Evolutionary conservation across 441 rosid genomes (phyloP), one percentile per base, ranked within the genome.

Genomic region (Breynia disticha): DNA sequence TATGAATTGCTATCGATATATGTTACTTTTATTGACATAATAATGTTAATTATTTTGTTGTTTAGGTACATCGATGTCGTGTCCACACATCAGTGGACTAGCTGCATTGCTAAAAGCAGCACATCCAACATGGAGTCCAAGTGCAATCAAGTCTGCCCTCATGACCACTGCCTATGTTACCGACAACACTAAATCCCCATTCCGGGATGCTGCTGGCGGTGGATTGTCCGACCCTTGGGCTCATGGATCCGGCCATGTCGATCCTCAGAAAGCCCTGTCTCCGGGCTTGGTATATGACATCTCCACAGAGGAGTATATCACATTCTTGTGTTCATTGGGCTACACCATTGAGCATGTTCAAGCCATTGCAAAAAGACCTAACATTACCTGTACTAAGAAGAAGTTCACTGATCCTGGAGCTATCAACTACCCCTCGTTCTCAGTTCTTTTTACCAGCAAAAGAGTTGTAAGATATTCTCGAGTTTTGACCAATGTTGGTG

Each of bases 21-120:
- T 28, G 35, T 9, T 28, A 28, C 5, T 28, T 0, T 28, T 28
- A 28, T 28, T 1, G 50, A 16, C 19, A 17, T 16, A 17, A 8
- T 28, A 5, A 28, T 5, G 0, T 16, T 17, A 3, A 16, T 16
- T 48, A 13, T 48, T n/a, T 24, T 0, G 69, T 78, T 3, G 71
- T 68, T 39, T 46, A 89, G 96, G 96, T 50, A 91, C 96, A 16
- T 86, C 96, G 52, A 91, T 91, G 98, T 86, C 96, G 11, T 95
- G 91, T 71, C 98, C 98, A 50, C 98, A 87, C 65, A 50, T 87
- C 61, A 86, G 95, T 19, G 96, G 98, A 14, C 76, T 91, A 32
- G 93, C 96, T 48, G 96, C 96, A 39, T 61, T 87, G 60, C 70
- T 91, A 47, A 87, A 82, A 67, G 96, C 84, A 50, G 88, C 78